Evolutionary conservation across 768 basidiomycete species (phyloP), one percentile per base, ranked within the genome.

Genomic region (Terana coerulea): DNA sequence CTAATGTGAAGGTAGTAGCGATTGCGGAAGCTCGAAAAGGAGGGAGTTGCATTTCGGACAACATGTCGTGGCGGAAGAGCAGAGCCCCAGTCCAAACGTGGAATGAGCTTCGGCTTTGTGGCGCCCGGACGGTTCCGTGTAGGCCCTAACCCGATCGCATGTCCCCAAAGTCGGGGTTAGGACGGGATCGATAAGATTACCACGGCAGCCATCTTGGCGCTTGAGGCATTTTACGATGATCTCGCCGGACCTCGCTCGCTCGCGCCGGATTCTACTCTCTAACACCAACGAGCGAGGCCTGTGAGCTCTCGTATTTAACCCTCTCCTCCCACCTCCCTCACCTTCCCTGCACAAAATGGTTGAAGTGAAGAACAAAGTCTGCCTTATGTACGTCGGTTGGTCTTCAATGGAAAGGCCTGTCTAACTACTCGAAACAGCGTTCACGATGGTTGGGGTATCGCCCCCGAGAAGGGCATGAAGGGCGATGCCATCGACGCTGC

Each of bases 361-460:
- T 41, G 57, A 80, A 63, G 78, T 86, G 46, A 88, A 88, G 71
- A 83, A 91, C 76, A 94, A 91, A 74, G 87, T 95, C 69, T 94
- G 92, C 69, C 76, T 94, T 55, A 93, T 94, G 91, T 89, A 67
- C 62, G 84, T n/a, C 26, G 11, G 14, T 9, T 26, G n/a, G 36
- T 19, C 15, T 30, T 25, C 39, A 8, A 3, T 17, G 19, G 7
- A 25, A 44, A 12, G 15, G 6, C 17, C 34, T 29, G n/a, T 12
- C 49, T 47, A 41, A 45, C 37, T 21, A 5, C 9, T 7, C 21
- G 30, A 33, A 31, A 35, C 56, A 91, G 87, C 63, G 92, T 98
- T 29, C 94, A 98, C 75, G 94, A 98, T 74, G 95, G 95, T 21
- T 98, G 94, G 94, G 94, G 94, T 50, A 76, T 95, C 59, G 79